These are phyloP conservation scores for Decorospora gaudefroyi DNA, from an alignment of 2,329 filamentous ascomycete genomes.

Conservation along the genomic window DNA sequence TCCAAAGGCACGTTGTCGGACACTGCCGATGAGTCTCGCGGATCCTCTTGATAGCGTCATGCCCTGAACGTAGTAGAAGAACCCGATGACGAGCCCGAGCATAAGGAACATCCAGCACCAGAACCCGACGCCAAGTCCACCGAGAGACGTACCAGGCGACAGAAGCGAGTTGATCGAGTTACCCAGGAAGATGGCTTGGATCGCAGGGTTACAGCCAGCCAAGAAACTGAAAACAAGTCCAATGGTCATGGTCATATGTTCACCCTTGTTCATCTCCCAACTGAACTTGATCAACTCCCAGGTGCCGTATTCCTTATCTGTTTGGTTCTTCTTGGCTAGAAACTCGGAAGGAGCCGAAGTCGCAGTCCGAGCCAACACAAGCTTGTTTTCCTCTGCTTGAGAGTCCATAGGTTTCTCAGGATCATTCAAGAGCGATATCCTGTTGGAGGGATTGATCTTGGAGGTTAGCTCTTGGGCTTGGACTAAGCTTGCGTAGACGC, in stretches of 20 bases:
- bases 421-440: constrained; percentile 26
- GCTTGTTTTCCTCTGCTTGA: constrained; percentile 30
- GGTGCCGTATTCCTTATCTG: constrained; percentile 33
- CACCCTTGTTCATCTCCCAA: constrained; percentile 41
- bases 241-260: constrained; percentile 46
- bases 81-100: constrained; percentile 35
- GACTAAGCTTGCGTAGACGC: constrained; percentile 82
- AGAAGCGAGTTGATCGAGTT: constrained; percentile 80
- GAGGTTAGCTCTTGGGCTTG: constrained; percentile 71
- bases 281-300: constrained; percentile 52
- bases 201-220: constrained; percentile 42
- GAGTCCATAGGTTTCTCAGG: constrained; percentile 24
- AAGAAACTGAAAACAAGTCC: constrained; percentile 50
- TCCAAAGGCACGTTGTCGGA: constrained; percentile 80
- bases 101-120: constrained; percentile 47
- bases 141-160: constrained; percentile 61
- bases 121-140: constrained; percentile 66
- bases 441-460: constrained; percentile 28
- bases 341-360: constrained; percentile 66
- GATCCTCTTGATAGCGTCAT: constrained; percentile 62
- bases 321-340: constrained; percentile 45
- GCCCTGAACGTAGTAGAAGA: constrained; percentile 38
- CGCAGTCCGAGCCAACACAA: constrained; percentile 33
- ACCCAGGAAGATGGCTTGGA: constrained; percentile 75
- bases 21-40: constrained; percentile 73